Percentiles rank a stretch among this genome's conserved stretches.
Evolutionary conservation across 768 basidiomycete species (phyloP).

Genomic region (Bullera alba): DNA sequence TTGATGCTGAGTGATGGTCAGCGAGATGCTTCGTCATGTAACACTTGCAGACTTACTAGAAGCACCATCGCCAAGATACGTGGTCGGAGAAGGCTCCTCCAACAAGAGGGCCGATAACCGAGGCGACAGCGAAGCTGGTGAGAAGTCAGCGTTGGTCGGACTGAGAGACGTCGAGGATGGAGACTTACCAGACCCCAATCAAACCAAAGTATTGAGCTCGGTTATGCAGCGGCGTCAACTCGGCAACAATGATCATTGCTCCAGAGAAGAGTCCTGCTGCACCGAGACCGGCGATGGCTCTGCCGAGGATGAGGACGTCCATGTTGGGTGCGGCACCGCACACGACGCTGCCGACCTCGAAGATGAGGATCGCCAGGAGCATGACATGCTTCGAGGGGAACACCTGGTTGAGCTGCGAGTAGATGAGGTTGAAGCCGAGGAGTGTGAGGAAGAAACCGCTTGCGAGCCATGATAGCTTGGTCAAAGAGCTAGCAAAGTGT

Average conservation of each 20-base stretch:
- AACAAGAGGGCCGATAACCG: conserved; percentile 51
- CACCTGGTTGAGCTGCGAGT: conserved; percentile 37
- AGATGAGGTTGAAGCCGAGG: conserved; percentile 41
- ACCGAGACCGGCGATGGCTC: conserved; percentile 51
- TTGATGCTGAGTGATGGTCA: neutral
- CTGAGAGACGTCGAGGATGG: neutral
- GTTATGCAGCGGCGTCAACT: conserved; percentile 33
- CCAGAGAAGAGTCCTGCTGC: conserved; percentile 48
- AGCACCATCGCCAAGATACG: conserved; percentile 51
- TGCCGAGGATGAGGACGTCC: conserved; percentile 46
- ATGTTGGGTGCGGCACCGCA: conserved; percentile 48
- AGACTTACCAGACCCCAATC: conserved; percentile 39
- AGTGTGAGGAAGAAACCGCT: conserved; percentile 27
- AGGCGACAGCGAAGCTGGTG: conserved; percentile 48
- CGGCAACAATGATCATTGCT: conserved; percentile 34
- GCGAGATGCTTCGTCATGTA: neutral
- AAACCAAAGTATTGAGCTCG: conserved; percentile 39
- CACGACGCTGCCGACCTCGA: conserved; percentile 51
- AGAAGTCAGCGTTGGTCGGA: neutral
- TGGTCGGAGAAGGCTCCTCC: conserved; percentile 52
- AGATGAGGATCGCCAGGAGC: conserved; percentile 44
- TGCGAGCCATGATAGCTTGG: conserved; percentile 1
- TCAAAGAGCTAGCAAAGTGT: conserved; percentile 7
- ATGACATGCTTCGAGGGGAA: conserved; percentile 45
- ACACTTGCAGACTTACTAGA: conserved; percentile 37